phyloP scores from a whole-genome alignment of 352 stramenopile genomes.

The Phytophthora pinifolia region DNA sequence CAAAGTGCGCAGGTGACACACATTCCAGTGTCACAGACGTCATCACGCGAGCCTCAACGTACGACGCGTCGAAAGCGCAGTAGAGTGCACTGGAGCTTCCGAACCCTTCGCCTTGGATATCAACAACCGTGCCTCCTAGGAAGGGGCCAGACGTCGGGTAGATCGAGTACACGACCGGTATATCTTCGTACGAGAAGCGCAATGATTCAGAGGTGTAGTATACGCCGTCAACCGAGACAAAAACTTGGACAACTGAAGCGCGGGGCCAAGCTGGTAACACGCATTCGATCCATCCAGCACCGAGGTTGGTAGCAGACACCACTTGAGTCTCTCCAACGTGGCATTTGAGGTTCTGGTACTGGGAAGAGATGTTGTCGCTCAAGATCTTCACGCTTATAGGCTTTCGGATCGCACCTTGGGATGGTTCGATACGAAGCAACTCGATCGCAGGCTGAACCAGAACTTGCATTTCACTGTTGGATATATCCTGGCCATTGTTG shows the following conservation, averaged over 20 bases:
- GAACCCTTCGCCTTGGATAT: slow-evolving; percentile 40
- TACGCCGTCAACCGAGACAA: slow-evolving; percentile 31
- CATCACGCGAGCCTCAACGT: slow-evolving; percentile 30
- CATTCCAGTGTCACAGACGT: slow-evolving; percentile 22
- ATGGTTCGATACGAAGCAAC: slow-evolving; percentile 23
- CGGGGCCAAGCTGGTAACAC: slow-evolving; percentile 22
- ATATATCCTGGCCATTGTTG: slow-evolving; percentile 94
- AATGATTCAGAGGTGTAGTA: slow-evolving; percentile 29
- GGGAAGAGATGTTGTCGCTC: slow-evolving; percentile 20
- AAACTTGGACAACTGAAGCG: slow-evolving; percentile 16
- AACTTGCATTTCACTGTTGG: slow-evolving; percentile 75
- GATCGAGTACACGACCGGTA: slow-evolving; percentile 41
- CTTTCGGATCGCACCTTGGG: slow-evolving; percentile 20
- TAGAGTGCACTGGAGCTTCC: slow-evolving; percentile 9
- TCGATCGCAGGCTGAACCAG: slow-evolving; percentile 34
- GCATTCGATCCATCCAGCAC: slow-evolving; percentile 41
- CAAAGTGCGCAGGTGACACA: slow-evolving; percentile 25
- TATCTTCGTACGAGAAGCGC: slow-evolving; percentile 42
- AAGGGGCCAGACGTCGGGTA: slow-evolving; percentile 43
- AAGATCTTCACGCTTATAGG: slow-evolving; percentile 27
- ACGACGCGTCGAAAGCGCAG: slow-evolving; percentile 39
- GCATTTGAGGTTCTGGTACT: slow-evolving; percentile 37
- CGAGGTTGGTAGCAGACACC: slow-evolving; percentile 26
- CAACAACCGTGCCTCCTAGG: slow-evolving; percentile 40
- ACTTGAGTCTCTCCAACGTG: slow-evolving; percentile 36